These are phyloP conservation scores for Paecilomyces fulvus DNA, from an alignment of 2,329 filamentous ascomycete species.

Conservation along the genomic window DNA sequence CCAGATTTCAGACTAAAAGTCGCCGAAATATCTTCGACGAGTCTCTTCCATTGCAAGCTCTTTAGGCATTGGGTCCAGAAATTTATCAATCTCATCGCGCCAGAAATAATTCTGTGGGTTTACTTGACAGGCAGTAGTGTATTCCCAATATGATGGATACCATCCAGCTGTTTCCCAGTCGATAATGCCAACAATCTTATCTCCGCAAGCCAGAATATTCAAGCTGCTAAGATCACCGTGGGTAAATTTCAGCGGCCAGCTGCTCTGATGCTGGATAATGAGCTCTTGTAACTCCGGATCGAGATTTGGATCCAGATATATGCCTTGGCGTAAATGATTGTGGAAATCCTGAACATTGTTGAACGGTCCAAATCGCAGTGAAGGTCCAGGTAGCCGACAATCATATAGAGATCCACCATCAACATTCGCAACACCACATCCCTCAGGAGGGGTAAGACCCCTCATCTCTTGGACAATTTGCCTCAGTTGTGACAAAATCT, in stretches of 20 bases:
- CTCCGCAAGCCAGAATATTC: slow-evolving; percentile 25
- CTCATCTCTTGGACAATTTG: slow-evolving; percentile 22
- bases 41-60: slow-evolving; percentile 34
- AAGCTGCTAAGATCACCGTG: slow-evolving; percentile 43
- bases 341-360: slow-evolving; percentile 27
- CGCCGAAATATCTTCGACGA: slow-evolving; percentile 29
- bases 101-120: slow-evolving; percentile 34
- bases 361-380: slow-evolving; percentile 24
- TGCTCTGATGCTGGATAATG: slow-evolving; percentile 21
- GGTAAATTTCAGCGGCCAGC: slow-evolving; percentile 36
- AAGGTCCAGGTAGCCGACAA: slow-evolving; percentile 18
- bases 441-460: slow-evolving; percentile 16
- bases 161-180: slow-evolving; percentile 24
- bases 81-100: slow-evolving; percentile 31
- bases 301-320: slow-evolving; percentile 19
- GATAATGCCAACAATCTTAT: slow-evolving; percentile 33
- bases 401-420: slow-evolving; percentile 26
- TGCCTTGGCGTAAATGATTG: slow-evolving; percentile 22
- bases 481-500: slow-evolving; percentile 26
- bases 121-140: slow-evolving; percentile 31
- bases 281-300: slow-evolving; percentile 22
- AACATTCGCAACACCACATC: slow-evolving; percentile 20
- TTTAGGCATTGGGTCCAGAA: slow-evolving; percentile 29
- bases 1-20: slow-evolving; percentile 13
- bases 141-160: slow-evolving; percentile 25